A percentile compares a stretch with the other conserved stretches of the same genome.
These are phyloP conservation scores for Pelagomonas calceolata DNA, from an alignment of 108 stramenopile species.

Conservation along the genomic window DNA sequence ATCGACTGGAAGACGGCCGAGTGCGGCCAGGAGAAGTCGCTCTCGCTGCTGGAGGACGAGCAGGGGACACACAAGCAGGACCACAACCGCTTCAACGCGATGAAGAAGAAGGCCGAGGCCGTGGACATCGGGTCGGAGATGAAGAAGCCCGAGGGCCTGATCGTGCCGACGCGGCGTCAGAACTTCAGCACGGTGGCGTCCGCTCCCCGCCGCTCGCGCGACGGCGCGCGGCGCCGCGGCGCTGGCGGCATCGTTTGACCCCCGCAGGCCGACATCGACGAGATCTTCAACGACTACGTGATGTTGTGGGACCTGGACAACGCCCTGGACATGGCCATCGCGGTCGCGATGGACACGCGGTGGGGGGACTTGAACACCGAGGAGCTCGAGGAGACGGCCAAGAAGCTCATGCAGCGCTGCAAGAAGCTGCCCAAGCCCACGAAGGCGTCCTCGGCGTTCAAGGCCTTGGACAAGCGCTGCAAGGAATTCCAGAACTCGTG, in stretches of 20 bases:
- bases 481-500: slow-evolving; percentile 54
- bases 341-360: slow-evolving; percentile 21
- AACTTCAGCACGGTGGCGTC: not conserved
- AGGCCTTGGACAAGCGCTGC: slow-evolving; percentile 31
- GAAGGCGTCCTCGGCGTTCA: slow-evolving; percentile 38
- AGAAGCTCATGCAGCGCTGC: not conserved
- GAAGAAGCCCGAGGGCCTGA: slow-evolving; percentile 22
- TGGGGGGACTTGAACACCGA: slow-evolving; percentile 49
- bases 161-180: too few relatives aligned
- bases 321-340: slow-evolving; percentile 20
- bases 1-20: not conserved
- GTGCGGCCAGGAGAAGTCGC: slow-evolving; percentile 2
- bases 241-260: not conserved
- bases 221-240: too few relatives aligned
- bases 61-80: slow-evolving; percentile 4
- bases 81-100: not conserved
- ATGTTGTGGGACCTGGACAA: slow-evolving; percentile 5
- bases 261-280: not conserved
- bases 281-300: not conserved
- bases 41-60: slow-evolving; percentile 3
- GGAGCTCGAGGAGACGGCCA: slow-evolving; percentile 40
- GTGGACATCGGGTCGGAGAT: slow-evolving; percentile 29
- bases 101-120: slow-evolving; percentile 5
- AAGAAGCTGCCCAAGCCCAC: slow-evolving; percentile 41
- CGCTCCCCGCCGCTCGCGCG: too few relatives aligned